phyloP scores from a whole-genome alignment of 2,329 filamentous ascomycete species.

The Pseudogymnoascus sp. region DNA sequence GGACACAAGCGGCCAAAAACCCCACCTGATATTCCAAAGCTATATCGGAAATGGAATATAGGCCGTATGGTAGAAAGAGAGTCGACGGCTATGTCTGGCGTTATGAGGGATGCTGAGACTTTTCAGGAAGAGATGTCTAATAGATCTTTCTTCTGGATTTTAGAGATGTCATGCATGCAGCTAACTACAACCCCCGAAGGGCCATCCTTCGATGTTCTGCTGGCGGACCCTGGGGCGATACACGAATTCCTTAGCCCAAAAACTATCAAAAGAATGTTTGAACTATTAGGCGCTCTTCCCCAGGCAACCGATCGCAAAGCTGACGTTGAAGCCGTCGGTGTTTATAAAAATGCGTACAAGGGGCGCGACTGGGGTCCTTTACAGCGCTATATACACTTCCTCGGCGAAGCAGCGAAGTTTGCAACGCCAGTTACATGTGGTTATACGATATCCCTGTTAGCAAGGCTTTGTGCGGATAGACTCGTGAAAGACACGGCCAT shows the following conservation, averaged over 20 bases:
- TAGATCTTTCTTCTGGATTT: neutral
- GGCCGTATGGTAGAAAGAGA: neutral
- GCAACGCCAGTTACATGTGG: conserved; percentile 17
- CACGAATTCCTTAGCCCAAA: neutral
- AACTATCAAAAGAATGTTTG: conserved; percentile 14
- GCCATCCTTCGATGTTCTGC: neutral
- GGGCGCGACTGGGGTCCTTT: conserved; percentile 22
- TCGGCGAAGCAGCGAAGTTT: conserved; percentile 21
- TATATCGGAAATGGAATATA: conserved; percentile 16
- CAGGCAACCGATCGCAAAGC: neutral
- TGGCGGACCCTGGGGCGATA: neutral
- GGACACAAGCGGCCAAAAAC: conserved; percentile 14
- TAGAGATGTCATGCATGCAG: neutral
- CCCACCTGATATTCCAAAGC: conserved; percentile 12
- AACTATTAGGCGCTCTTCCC: conserved; percentile 8
- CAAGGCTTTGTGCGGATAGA: conserved; percentile 49
- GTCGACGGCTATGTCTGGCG: neutral
- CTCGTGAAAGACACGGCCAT: conserved; percentile 38
- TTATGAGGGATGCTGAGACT: neutral
- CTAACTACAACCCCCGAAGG: neutral
- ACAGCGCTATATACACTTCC: conserved; percentile 18
- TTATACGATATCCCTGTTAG: conserved; percentile 38
- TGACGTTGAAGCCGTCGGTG: neutral
- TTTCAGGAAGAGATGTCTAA: neutral
- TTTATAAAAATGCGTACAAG: neutral